Base-by-base conservation (phyloP, 2,329 filamentous ascomycete species). In the Colletotrichum sp. region DNA sequence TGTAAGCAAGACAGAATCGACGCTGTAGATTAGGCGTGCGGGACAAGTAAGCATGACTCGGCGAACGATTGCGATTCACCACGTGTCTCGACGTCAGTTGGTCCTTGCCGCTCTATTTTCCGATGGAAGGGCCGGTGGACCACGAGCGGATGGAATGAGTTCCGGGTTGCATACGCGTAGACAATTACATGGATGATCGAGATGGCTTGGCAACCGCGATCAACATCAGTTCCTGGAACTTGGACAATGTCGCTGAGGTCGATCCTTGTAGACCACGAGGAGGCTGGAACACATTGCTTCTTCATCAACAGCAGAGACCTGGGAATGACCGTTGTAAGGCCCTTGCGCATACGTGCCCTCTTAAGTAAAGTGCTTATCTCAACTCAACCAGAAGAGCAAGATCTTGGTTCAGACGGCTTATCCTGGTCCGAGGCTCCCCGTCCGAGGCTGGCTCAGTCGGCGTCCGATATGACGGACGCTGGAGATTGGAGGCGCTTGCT, bases 301-400 rank as follows among this genome's bases (percentile, higher is more conserved):
- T 32, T 55, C 22, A 25, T 18, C 10, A 68, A 28, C n/a, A 48
- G n/a, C 43, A 71, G 13, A 30, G 52, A 6, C 6, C 61, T 36
- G 62, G 27, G 36, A 22, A 18, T 55, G 34, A 4, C 48, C 60
- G 30, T 30, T 8, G 25, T 58, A 30, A 25, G 68, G 55, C 10
- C 61, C 72, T 62, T 75, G 72, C 68, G n/a, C 48, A 52, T 66
- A 25, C 39, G 66, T 39, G 61, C 18, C 34, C 72, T 66, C 28
- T 25, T n/a, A 22, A 39, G 43, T 5, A 52, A 12, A 9, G 27
- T 58, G 68, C 72, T 75, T 66, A 72, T 62, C 39, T 71, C 36
- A 32, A 28, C 43, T 52, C n/a, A 52, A 52, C 16, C 30, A 55
- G 28, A 55, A 12, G 61, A 58, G n/a, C 25, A 9, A 48, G n/a